A percentile compares a stretch with the other conserved stretches of the same genome.
Evolutionary conservation across 2,329 filamentous ascomycete species (phyloP).

Genomic region (Macroventuria anomochaeta): DNA sequence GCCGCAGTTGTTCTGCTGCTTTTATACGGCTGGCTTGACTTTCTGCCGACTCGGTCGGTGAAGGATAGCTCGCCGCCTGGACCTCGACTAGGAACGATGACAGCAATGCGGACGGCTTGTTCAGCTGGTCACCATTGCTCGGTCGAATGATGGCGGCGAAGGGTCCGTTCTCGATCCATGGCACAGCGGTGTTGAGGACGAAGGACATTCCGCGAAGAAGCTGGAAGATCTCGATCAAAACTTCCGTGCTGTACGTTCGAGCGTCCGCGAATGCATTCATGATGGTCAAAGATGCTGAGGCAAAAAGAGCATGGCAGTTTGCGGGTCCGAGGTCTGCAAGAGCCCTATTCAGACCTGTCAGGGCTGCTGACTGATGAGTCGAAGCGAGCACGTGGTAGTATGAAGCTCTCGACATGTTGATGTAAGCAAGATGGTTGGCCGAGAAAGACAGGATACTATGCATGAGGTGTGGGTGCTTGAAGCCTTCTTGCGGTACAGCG

Average conservation of each 20-base stretch:
- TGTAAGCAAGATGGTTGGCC: constrained; percentile 44
- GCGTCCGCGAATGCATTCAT: constrained; percentile 37
- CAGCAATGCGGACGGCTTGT: constrained; percentile 25
- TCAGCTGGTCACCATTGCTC: constrained; percentile 12
- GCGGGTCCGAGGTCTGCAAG: constrained; percentile 29
- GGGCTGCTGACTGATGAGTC: constrained; percentile 36
- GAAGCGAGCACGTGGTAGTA: constrained; percentile 37
- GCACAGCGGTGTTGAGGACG: constrained; percentile 25
- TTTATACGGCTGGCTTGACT: constrained; percentile 9
- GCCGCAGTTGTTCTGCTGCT: constrained; percentile 25
- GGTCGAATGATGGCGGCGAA: constrained; percentile 30
- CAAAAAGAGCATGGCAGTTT: constrained; percentile 42
- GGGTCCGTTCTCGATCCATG: constrained; percentile 30
- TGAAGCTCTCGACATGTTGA: constrained; percentile 27
- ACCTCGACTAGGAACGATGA: constrained; percentile 33
- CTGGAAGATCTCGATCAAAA: constrained; percentile 36
- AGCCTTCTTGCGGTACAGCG: constrained; percentile 44
- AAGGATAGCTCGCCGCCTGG: constrained; percentile 15
- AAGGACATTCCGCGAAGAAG: constrained; percentile 38
- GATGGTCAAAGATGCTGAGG: constrained; percentile 29
- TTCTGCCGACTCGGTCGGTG: constrained; percentile 15
- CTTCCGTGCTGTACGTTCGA: constrained; percentile 25
- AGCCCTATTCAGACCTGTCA: constrained; percentile 30
- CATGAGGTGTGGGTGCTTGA: constrained; percentile 46
- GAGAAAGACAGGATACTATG: constrained; percentile 50